phyloP scores from a whole-genome alignment of 2,329 filamentous ascomycete genomes.

The Cercospora sp. region DNA sequence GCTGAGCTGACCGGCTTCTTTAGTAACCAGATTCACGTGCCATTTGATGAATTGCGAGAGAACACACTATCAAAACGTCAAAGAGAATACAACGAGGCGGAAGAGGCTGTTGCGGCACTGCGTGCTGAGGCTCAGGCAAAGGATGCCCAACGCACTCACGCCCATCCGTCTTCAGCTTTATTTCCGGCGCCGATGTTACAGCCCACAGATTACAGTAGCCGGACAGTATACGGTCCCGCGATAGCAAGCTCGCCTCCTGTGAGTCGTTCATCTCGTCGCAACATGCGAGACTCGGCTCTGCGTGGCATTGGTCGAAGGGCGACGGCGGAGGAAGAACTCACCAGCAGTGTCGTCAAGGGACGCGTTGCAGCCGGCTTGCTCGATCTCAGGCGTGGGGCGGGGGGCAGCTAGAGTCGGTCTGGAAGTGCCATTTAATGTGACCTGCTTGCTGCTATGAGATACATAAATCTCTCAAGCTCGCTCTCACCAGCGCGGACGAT shows the following conservation, averaged over 20 bases:
- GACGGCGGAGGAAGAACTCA: slow-evolving; percentile 40
- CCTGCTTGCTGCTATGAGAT: not conserved
- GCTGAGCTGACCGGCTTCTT: slow-evolving; percentile 36
- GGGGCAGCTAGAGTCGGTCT: not conserved
- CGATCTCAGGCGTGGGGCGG: slow-evolving; percentile 42
- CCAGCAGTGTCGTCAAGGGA: slow-evolving; percentile 52
- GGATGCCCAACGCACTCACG: slow-evolving; percentile 3
- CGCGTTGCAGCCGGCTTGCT: slow-evolving; percentile 57
- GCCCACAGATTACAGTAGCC: slow-evolving; percentile 43
- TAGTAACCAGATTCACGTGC: slow-evolving; percentile 69
- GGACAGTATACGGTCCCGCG: slow-evolving; percentile 36
- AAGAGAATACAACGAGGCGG: slow-evolving; percentile 18
- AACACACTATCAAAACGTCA: not conserved
- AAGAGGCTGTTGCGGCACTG: slow-evolving; percentile 32
- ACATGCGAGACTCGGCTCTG: not conserved
- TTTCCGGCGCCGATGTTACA: slow-evolving; percentile 44
- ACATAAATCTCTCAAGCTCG: not conserved
- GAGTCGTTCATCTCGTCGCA: not conserved
- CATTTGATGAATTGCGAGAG: slow-evolving; percentile 58
- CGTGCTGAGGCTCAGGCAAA: slow-evolving; percentile 13
- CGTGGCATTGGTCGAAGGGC: not conserved
- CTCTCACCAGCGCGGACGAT: not conserved
- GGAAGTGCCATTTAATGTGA: not conserved
- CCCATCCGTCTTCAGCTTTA: slow-evolving; percentile 29
- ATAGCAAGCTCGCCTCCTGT: slow-evolving; percentile 24